Percentiles rank a stretch among this genome's conserved stretches.
These are phyloP conservation scores for Kazachstania africana DNA, from an alignment of 805 yeast genomes.

Conservation along the genomic window DNA sequence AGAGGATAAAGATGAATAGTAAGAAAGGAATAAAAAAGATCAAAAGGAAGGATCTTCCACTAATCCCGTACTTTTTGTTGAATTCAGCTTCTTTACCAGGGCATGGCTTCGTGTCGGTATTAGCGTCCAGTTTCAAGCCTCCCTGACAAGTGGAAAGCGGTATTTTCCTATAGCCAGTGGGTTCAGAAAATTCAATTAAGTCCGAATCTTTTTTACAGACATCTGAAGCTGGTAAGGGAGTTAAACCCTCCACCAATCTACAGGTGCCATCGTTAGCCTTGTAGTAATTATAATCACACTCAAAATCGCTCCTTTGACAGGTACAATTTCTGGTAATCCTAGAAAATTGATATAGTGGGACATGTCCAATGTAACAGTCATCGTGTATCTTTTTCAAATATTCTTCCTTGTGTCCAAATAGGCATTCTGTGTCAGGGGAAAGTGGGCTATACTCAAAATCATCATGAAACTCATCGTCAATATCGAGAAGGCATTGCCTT, in stretches of 20 bases:
- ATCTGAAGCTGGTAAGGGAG: conserved; percentile 51
- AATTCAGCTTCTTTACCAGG: conserved; percentile 76
- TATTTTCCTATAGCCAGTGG: conserved; percentile 85
- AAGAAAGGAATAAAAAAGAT: conserved; percentile 47
- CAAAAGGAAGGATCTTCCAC: conserved; percentile 40
- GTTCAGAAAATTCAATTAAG: conserved; percentile 62
- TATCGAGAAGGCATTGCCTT: conserved; percentile 45
- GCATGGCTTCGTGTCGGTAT: conserved; percentile 55
- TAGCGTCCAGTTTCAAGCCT: conserved; percentile 58
- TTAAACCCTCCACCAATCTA: conserved; percentile 61
- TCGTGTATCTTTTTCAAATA: conserved; percentile 49
- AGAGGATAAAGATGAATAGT: conserved; percentile 41
- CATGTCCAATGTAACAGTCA: conserved; percentile 54
- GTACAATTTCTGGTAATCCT: conserved; percentile 55
- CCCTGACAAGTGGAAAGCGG: conserved; percentile 80
- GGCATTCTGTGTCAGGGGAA: conserved; percentile 42
- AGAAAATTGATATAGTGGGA: conserved; percentile 46
- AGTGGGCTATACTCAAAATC: conserved; percentile 63
- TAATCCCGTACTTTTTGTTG: conserved; percentile 38
- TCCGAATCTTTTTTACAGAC: conserved; percentile 44
- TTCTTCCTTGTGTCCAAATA: conserved; percentile 59
- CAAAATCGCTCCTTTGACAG: conserved; percentile 80
- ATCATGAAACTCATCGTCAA: conserved; percentile 31
- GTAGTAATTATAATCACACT: conserved; percentile 82
- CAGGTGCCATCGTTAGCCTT: conserved; percentile 74